Evolutionary conservation across 2,329 filamentous ascomycete genomes (phyloP), one percentile per base, ranked within the genome.

Genomic region (Colletotrichum lentis): DNA sequence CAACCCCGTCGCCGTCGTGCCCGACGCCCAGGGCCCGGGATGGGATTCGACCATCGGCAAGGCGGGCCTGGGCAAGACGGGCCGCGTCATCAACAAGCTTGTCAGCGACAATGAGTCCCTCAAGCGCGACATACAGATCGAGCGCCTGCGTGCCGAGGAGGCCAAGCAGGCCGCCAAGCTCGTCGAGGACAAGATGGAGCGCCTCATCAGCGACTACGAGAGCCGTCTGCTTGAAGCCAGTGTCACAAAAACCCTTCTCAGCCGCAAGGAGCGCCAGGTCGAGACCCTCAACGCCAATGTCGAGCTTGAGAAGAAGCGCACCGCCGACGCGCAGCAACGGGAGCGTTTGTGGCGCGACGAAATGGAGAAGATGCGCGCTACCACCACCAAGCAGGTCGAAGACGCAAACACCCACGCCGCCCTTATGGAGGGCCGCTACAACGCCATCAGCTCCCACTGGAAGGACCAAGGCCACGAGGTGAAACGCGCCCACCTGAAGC

Each of bases 71-170:
- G 91, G 91, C 50, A 93, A 93, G 81, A 92, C 90, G 11, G 91
- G 91, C 10, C 84, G 90, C 41, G 91, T 93, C 60, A 95, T 96
- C 77, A 93, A 96, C 79, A 88, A 89, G 74, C 85, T 96, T 62
- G 92, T 93, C 75, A 89, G 90, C 61, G 92, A 95, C 75, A 94
- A 94, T 72, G 92, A 95, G 74, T 85, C 89, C 47, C 82, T 95
- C 53, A 91, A 91, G 73, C 86, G 91, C 60, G 91, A 95, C 71
- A 82, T 92, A 65, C 84, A 90, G 73, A 86, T 90, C 64, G 89
- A 91, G 77, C 82, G 83, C 22, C 76, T 90, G 62, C 85, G 85
- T 53, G 85, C 90, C 52, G 90, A 93, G 67, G 91, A 94, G 74
- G 85, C 90, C n/a, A 87, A 88, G 72, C 88, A 91, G 75, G 85